phyloP scores from a whole-genome alignment of 441 rosid genomes.

The Mallotus repandus region DNA sequence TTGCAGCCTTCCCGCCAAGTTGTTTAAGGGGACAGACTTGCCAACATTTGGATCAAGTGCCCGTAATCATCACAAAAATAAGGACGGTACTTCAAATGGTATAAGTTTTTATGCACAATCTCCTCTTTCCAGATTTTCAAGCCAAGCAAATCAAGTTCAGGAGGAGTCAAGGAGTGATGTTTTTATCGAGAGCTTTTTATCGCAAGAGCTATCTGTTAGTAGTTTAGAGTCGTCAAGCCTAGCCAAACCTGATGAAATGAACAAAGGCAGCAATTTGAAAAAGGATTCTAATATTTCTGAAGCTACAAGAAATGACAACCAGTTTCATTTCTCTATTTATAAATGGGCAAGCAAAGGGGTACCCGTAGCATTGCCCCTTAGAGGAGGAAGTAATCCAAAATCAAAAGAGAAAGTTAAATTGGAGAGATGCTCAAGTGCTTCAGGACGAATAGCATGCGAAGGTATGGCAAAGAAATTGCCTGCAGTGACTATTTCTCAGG shows the following conservation, averaged over 20 bases:
- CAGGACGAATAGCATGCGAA: constrained; percentile 32
- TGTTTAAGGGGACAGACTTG: constrained; percentile 54
- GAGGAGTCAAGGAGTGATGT: constrained; percentile 35
- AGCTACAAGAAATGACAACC: constrained; percentile 28
- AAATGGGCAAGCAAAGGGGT: constrained; percentile 88
- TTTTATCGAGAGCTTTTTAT: constrained; percentile 37
- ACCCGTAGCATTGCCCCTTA: constrained; percentile 45
- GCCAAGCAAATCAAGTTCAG: constrained; percentile 32
- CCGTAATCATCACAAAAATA: constrained; percentile 36
- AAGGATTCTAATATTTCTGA: constrained; percentile 30
- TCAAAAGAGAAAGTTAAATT: constrained; percentile 39
- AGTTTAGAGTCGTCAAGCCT: constrained; percentile 25
- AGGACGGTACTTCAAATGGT: constrained; percentile 39
- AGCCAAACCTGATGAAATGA: constrained; percentile 29
- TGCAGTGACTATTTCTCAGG: constrained; percentile 19
- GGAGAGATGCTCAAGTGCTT: constrained; percentile 36
- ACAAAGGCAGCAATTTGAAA: constrained; percentile 17
- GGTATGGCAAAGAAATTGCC: constrained; percentile 21
- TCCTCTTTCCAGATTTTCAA: constrained; percentile 53
- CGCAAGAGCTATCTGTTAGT: constrained; percentile 29
- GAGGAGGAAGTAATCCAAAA: constrained; percentile 44
- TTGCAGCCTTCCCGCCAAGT: constrained; percentile 58
- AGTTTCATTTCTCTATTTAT: constrained; percentile 90
- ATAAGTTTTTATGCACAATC: constrained; percentile 32
- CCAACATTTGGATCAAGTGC: constrained; percentile 57